Evolutionary conservation across 2,329 filamentous ascomycete species (phyloP), one percentile per base, ranked within the genome.

Genomic region (Thelonectria rubi): DNA sequence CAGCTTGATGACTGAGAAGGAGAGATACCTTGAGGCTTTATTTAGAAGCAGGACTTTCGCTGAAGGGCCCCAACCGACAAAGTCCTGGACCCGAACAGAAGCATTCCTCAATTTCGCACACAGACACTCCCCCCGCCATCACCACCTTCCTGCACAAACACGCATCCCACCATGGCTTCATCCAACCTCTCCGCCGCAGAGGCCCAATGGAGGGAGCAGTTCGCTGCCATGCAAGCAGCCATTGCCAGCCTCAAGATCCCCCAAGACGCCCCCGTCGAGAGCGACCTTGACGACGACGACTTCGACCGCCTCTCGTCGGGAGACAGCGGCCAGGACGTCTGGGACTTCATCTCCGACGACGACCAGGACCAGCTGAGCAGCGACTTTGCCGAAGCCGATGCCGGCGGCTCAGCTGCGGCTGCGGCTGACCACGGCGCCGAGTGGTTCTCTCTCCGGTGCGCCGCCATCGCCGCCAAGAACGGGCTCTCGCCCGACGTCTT

Each of bases 291-390:
- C 45, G 88, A 91, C 64, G 87, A 92, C 9, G 89, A 92, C 34
- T 81, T 85, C 30, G 81, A 82, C 26, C 80, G 79, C 12, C 82
- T 82, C 65, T 83, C 81, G 1, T 85, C 84, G 2, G 86, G 86
- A 5, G 87, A 85, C 45, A 87, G 85, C 17, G 86, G 87, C 5
- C 91, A 94, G 60, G 93, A 97, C 77, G 89, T 97, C 10, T 97
- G 94, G 94, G 94, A 97, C 74, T 88, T 96, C 60, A 92, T 97
- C 72, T 93, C 89, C 61, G 90, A 94, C 52, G 84, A 85, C 50
- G 89, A 91, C 21, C 87, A 88, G 18, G 89, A 89, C 58, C 82
- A 85, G 8, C 80, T 85, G 74, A 90, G 86, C 71, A 90, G 88
- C 69, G 91, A 91, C 64, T 79, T 87, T 30, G 85, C 89, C 49